These are phyloP conservation scores for Xylaria sp. DNA, from an alignment of 2,329 filamentous ascomycete genomes.

Conservation along the genomic window DNA sequence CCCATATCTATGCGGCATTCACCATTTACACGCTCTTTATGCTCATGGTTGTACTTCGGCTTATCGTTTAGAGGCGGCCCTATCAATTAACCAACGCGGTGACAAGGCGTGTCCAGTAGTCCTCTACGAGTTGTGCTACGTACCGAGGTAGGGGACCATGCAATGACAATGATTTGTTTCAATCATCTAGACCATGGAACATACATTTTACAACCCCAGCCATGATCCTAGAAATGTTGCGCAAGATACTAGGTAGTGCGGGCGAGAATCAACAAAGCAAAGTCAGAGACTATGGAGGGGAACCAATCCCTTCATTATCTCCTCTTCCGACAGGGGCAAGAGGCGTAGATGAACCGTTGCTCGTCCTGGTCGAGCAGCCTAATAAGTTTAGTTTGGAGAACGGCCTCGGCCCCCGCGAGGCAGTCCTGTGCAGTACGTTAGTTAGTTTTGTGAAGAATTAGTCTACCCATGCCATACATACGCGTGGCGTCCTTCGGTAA, in stretches of 20 bases:
- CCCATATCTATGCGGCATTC: not conserved
- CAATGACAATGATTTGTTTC: not conserved
- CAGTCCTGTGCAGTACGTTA: not conserved
- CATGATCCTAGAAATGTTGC: no score
- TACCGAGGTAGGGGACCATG: not conserved
- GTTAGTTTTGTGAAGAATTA: not conserved
- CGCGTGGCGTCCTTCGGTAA: not conserved
- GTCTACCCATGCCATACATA: not conserved
- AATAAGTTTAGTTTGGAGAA: not conserved
- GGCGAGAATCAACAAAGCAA: no score
- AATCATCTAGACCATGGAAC: no score
- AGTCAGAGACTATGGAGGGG: no score
- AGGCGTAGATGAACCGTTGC: not conserved
- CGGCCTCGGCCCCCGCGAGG: not conserved
- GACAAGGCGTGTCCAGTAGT: not conserved
- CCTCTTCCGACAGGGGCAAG: no score
- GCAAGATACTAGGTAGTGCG: no score
- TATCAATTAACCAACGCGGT: not conserved
- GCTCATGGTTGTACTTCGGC: not conserved
- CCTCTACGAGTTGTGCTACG: not conserved
- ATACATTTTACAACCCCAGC: no score
- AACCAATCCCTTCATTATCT: no score
- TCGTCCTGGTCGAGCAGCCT: no score
- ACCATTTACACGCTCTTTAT: no score
- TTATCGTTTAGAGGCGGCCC: not conserved